Evolutionary conservation across 2,329 filamentous ascomycete genomes (phyloP).

Genomic region (Trichophyton benhamiae): DNA sequence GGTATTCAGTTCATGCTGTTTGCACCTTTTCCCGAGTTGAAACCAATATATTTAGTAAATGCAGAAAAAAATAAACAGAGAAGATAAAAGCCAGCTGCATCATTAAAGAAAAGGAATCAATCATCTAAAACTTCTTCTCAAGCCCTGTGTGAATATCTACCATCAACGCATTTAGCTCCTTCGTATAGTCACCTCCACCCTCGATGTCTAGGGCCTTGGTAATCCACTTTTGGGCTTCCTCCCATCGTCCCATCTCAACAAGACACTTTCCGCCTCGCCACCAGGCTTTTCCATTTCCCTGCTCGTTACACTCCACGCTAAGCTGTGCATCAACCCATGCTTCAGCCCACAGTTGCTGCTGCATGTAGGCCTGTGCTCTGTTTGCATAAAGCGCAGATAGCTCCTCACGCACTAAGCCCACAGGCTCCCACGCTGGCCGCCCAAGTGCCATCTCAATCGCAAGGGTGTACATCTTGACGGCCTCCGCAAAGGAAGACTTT

Average conservation of each 20-base stretch:
- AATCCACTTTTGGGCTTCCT: conserved; percentile 73
- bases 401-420: conserved; percentile 73
- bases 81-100: background rate
- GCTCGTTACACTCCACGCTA: conserved; percentile 74
- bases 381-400: conserved; percentile 68
- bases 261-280: conserved; percentile 77
- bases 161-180: conserved; percentile 47
- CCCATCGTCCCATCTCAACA: conserved; percentile 75
- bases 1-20: background rate
- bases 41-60: background rate
- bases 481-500: conserved; percentile 61
- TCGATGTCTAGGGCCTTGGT: conserved; percentile 69
- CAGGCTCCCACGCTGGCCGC: conserved; percentile 79
- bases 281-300: conserved; percentile 89
- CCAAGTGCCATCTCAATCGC: conserved; percentile 78
- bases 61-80: background rate
- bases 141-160: conserved; percentile 53
- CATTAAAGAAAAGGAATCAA: background rate
- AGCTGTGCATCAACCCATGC: conserved; percentile 77
- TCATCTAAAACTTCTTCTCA: conserved; percentile 25
- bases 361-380: conserved; percentile 82
- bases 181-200: conserved; percentile 40
- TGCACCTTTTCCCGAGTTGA: background rate
- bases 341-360: conserved; percentile 67
- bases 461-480: conserved; percentile 69